Conservation (phyloP, 371 early-diverging fungal genomes). For the Mortierella sp. region DNA sequence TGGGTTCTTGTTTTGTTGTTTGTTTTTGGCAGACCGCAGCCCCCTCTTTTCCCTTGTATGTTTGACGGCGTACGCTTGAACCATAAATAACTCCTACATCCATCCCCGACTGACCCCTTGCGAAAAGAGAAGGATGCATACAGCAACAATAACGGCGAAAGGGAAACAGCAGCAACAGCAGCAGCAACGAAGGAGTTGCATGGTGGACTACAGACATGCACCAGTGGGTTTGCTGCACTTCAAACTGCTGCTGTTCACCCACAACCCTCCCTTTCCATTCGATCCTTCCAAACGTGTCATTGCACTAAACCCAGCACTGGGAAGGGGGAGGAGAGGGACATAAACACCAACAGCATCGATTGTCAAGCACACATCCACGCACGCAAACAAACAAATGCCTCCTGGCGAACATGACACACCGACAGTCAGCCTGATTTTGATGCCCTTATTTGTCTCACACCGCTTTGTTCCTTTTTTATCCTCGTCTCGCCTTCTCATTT, state of each 20-base stretch:
- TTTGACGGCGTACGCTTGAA: background rate
- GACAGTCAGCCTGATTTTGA: background rate
- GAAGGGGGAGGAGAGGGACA: background rate
- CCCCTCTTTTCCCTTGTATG: background rate
- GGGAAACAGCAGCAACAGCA: background rate
- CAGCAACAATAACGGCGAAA: background rate
- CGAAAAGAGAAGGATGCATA: background rate
- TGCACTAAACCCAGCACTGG: constrained; percentile 11
- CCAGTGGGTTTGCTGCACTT: background rate
- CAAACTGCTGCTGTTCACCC: no score
- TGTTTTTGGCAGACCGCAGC: background rate
- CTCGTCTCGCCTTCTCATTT: background rate
- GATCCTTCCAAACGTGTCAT: constrained; percentile 5
- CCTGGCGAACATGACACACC: background rate
- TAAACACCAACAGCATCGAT: background rate
- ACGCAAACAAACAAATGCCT: background rate
- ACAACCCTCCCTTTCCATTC: background rate
- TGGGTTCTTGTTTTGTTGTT: background rate
- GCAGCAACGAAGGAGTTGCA: background rate
- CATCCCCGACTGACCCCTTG: background rate
- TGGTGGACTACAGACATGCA: background rate
- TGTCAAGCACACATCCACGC: background rate
- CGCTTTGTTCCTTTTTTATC: background rate
- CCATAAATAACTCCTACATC: background rate
- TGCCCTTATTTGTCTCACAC: constrained; percentile 11